Base-by-base conservation (phyloP, 1,284 basidiomycete species). In the Heterobasidion irregulare region DNA sequence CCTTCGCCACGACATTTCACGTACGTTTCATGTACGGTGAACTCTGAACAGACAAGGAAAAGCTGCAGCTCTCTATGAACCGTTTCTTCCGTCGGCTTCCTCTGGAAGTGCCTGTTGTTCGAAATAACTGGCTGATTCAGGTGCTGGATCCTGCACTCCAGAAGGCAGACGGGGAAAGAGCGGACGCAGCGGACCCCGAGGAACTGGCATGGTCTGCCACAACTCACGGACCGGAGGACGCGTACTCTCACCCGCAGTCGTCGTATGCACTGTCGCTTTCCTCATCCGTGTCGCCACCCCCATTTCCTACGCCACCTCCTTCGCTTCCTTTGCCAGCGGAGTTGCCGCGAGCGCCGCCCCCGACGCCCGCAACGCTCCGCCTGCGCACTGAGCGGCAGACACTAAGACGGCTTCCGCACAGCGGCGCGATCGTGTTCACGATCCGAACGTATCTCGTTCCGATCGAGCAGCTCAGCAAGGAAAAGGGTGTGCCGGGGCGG, bases 61-160 rank as follows among this genome's bases (percentile, higher is more conserved):
- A 84, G 66, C 72, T 89, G 41, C 75, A 87, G 55, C 68, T 71
- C 26, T 82, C 84, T 63, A 76, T 90, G 73, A 78, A 76, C 53
- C 78, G 85, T 53, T 91, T 86, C 72, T 89, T 91, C 73, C 75
- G 72, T 61, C 77, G 82, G 51, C 62, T 90, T 53, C 63, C 79
- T 33, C 74, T 85, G 34, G 79, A 84, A 63, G 86, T 87, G 66
- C 84, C 89, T 3, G 83, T 89, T 43, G 70, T 78, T 55, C 78
- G 89, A 54, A 84, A 86, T 70, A 92, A 92, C 68, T 87, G 87
- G 70, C 74, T 76, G 60, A 73, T 88, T 58, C 84, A 89, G 63
- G 68, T 78, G 47, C 74, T 82, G 47, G 70, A 71, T 48, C 68
- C 73, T 15, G 51, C 53, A 41, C 55, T 63, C 38, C 58, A 38